Conservation (phyloP, 495 filamentous ascomycete species). For the Podospora australis region DNA sequence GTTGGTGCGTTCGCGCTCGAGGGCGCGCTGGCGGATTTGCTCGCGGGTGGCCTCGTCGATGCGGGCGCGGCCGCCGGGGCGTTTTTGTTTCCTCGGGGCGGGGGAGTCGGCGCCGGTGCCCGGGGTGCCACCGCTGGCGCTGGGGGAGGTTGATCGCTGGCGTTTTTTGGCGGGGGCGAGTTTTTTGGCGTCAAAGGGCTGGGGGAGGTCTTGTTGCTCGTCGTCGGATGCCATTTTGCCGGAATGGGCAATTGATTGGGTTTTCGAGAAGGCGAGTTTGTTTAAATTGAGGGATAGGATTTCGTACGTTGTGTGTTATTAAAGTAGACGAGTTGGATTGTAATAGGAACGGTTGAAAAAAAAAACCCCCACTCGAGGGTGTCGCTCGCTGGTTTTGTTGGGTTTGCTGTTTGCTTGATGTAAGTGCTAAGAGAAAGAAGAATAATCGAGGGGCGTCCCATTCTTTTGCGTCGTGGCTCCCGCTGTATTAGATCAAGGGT, state of each 20-base stretch:
- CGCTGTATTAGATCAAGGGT: no score
- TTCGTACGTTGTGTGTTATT: neutral
- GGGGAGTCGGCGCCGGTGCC: constrained; percentile 19
- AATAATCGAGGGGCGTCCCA: no score
- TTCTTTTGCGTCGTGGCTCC: no score
- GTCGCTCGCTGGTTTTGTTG: no score
- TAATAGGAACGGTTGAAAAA: neutral
- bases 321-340: neutral
- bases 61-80: constrained; percentile 76
- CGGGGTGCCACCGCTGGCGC: constrained; percentile 30
- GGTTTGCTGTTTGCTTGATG: no score
- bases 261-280: neutral
- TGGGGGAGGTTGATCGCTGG: constrained; percentile 27
- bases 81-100: constrained; percentile 61
- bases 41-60: constrained; percentile 65
- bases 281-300: neutral
- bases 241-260: neutral
- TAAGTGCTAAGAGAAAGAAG: no score
- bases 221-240: constrained; percentile 15
- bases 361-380: no score
- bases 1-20: constrained; percentile 54
- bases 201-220: constrained; percentile 36
- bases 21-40: constrained; percentile 57
- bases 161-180: constrained; percentile 50
- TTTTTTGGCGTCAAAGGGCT: constrained; percentile 51